These are phyloP conservation scores for Theobroma cacao DNA, from an alignment of 345 rosid genomes.

Conservation along the genomic window DNA sequence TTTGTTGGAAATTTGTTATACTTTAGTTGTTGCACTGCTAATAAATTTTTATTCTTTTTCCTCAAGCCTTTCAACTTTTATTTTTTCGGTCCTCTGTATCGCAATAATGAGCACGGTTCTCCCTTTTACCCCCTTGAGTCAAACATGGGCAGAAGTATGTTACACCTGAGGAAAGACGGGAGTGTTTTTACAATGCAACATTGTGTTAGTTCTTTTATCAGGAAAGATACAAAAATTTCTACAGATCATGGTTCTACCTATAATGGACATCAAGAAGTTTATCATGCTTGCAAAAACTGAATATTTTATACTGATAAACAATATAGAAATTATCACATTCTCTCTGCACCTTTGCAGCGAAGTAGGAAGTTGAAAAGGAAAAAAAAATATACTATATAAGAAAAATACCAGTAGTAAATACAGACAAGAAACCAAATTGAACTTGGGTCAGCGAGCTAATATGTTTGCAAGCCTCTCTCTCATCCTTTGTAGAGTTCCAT, in stretches of 20 bases:
- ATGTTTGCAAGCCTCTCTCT: constrained; percentile 33
- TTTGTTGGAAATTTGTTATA: constrained; percentile 7
- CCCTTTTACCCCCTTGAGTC: neutral
- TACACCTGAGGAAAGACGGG: neutral
- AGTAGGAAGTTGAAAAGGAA: neutral
- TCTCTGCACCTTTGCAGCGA: neutral
- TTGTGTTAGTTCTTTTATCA: neutral
- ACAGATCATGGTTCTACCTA: neutral
- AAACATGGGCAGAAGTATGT: neutral
- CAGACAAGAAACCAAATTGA: neutral
- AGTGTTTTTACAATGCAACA: constrained; percentile 6
- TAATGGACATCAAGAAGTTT: neutral
- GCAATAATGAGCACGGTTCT: neutral
- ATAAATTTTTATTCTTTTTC: constrained; percentile 24
- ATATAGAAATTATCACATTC: neutral
- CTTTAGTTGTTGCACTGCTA: constrained; percentile 11
- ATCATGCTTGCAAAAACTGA: neutral
- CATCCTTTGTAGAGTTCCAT: constrained; percentile 59
- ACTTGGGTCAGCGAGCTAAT: constrained; percentile 16
- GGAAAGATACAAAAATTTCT: neutral
- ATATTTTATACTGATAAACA: neutral
- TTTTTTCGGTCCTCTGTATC: neutral
- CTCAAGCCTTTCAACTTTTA: neutral
- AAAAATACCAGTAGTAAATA: neutral
- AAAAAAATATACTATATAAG: neutral